Base-by-base conservation (phyloP, 2,329 filamentous ascomycete species). In the Pestalotiopsis sp. region DNA sequence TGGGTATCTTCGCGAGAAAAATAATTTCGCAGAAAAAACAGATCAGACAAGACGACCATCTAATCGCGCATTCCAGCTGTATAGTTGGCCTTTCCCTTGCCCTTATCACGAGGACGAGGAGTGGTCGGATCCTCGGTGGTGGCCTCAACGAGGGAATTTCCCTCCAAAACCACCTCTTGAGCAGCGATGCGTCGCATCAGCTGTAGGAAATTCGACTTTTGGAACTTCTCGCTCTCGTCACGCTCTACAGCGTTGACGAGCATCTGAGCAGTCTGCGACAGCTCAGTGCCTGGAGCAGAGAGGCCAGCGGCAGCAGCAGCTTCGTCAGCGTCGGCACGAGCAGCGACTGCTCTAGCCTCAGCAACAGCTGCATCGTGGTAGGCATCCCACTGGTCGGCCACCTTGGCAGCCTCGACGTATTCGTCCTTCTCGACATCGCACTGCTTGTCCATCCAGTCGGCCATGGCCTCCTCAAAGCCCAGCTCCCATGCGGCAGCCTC, bases 151-250 rank as follows among this genome's bases (percentile, higher is more conserved):
- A 92, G 84, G 74, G 89, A 87, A 76, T 93, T 91, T 56, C 91
- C 92, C 72, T 93, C 86, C 49, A 96, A 89, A 63, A 87, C 87
- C 14, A 94, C 89, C 80, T 96, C 90, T 67, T 87, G 85, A 75
- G 93, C 90, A 65, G 91, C 87, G 67, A 96, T 87, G 69, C 89
- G 87, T 36, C 92, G 88, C 93, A 97, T 96, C 60, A 97, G 82
- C 4, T 87, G 85, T 0, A 95, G 81, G 75, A 97, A 97, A 69
- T 88, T 88, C 72, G 92, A 95, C 75, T 94, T 89, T 74, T 90
- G 89, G 79, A 96, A 96, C 76, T 95, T 95, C 61, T 89, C 82
- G 67, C 87, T 91, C 68, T 89, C 86, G 73, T 95, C 91, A 73
- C 90, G 84, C 23, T 88, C 85, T 13, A 97, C 88, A 49, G 89